A percentile compares a stretch with the other conserved stretches of the same genome.
phyloP scores from a whole-genome alignment of 164 flowering plant genomes.

The Saururus chinensis region DNA sequence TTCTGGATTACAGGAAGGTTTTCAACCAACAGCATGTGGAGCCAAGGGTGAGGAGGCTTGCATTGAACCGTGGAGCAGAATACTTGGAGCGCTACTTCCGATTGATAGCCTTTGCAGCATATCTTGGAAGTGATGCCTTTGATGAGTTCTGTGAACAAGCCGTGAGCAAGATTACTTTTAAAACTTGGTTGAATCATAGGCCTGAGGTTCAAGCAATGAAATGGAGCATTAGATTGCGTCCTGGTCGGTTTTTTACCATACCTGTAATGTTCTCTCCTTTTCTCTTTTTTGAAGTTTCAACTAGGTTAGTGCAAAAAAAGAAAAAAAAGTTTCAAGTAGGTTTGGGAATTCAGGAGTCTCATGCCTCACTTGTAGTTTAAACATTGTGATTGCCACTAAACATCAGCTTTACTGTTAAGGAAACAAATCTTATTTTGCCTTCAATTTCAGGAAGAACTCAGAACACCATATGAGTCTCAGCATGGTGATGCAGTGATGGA shows the following conservation, averaged over 20 bases:
- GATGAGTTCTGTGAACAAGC: conserved; percentile 95
- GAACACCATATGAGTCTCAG: conserved; percentile 72
- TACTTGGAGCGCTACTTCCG: conserved; percentile 92
- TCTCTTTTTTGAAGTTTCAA: background rate
- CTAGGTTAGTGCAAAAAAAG: no score
- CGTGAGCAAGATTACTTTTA: conserved; percentile 60
- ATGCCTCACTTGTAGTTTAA: no score
- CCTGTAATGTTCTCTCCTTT: conserved; percentile 49
- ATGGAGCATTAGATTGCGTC: conserved; percentile 89
- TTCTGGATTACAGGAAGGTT: conserved; percentile 69
- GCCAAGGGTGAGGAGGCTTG: conserved; percentile 81
- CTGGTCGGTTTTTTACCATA: conserved; percentile 78
- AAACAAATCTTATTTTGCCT: background rate
- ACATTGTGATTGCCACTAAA: no score
- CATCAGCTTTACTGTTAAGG: no score
- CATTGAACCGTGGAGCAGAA: conserved; percentile 93
- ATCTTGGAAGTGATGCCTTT: conserved; percentile 91
- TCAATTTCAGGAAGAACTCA: conserved; percentile 56
- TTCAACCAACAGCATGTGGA: conserved; percentile 90
- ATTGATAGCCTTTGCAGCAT: conserved; percentile 90
- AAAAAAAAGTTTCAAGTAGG: no score
- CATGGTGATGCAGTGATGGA: conserved; percentile 98
- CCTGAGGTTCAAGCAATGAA: conserved; percentile 97
- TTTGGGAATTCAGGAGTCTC: no score
- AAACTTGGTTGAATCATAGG: conserved; percentile 80